Conservation (phyloP, 73 alveolate species). For the Blepharisma japonicum region DNA sequence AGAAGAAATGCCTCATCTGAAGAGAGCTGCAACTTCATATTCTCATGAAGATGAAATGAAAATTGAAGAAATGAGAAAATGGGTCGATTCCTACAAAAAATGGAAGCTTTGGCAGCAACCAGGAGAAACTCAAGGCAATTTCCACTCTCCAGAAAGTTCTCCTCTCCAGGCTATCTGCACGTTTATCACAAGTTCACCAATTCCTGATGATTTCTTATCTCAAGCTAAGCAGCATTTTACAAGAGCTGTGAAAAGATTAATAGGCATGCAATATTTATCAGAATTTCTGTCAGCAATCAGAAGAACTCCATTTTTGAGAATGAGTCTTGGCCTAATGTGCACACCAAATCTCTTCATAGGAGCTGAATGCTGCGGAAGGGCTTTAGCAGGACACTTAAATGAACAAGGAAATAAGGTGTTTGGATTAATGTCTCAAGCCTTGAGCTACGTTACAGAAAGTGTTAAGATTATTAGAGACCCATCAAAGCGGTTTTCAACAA, state of each 20-base stretch:
- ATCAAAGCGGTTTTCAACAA: background rate
- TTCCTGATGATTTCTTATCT: slow-evolving; percentile 27
- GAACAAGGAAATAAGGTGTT: slow-evolving; percentile 11
- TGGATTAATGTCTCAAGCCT: background rate
- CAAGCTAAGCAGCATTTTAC: slow-evolving; percentile 29
- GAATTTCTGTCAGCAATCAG: background rate
- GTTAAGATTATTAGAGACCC: background rate
- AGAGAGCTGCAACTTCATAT: slow-evolving; percentile 4
- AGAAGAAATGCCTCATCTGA: slow-evolving; percentile 8
- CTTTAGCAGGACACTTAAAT: background rate
- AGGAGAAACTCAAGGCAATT: slow-evolving; percentile 32
- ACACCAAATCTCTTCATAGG: background rate
- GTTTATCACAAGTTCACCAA: slow-evolving; percentile 32
- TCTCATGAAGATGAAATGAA: slow-evolving; percentile 33
- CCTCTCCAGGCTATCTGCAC: slow-evolving; percentile 52
- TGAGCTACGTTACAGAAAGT: background rate
- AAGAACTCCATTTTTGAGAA: slow-evolving; percentile 3
- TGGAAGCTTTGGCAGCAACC: slow-evolving; percentile 52
- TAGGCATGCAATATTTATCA: slow-evolving; percentile 41
- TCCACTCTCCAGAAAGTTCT: slow-evolving; percentile 38
- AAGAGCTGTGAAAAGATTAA: slow-evolving; percentile 48
- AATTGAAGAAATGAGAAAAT: slow-evolving; percentile 39
- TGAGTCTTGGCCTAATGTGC: slow-evolving; percentile 14
- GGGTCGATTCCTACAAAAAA: slow-evolving; percentile 56
- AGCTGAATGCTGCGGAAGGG: background rate